Base-by-base conservation (phyloP, 257 asterid species). In the Solanum paucissectum region DNA sequence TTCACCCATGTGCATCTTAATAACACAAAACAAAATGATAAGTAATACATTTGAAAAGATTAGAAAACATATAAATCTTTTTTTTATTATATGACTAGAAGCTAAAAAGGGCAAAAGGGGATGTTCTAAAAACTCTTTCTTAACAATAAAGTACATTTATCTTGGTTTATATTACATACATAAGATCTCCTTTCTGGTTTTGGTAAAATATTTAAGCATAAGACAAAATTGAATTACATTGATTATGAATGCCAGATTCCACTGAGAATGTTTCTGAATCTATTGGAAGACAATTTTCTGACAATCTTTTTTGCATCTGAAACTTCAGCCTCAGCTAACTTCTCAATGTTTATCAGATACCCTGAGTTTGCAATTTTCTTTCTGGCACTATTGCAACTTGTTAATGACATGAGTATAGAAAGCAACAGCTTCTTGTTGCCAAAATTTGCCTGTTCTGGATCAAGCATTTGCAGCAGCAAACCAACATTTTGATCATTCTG, bases 301-400 rank as follows among this genome's bases (percentile, higher is more conserved):
- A 97, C 95, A 69, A 97, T 94, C 93, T 91, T 97, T 90, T 94
- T 94, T 9, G 99, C 99, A 89, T 97, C 99, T 2, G 95, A 91
- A 77, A 91, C 94, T 68, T 97, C 95, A 16, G 91, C 94, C 52
- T 94, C 98, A 2, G 98, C 99, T 38, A 97, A 91, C 91, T 93
- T 94, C 88, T 96, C 96, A 49, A 96, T 94, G 90, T 93, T 93
- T 83, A 91, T 95, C 20, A 96, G 86, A 93, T 93, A 92, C 1
- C 95, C 95, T 1, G 98, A 97, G 76, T 91, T 91, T 58, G 89
- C 92, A 14, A 97, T 97, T 92, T 94, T 94, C 95, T 94, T 97
- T 87, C 98, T 97, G 40, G 95, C 99, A 82, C 94, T 94, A 49
- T 90, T 94, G 92, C 96, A 93, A 34, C 92, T 90, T 25, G 94